A percentile compares a stretch with the other conserved stretches of the same genome.
These are phyloP conservation scores for Phallus indusiatus DNA, from an alignment of 768 basidiomycete species.

Conservation along the genomic window DNA sequence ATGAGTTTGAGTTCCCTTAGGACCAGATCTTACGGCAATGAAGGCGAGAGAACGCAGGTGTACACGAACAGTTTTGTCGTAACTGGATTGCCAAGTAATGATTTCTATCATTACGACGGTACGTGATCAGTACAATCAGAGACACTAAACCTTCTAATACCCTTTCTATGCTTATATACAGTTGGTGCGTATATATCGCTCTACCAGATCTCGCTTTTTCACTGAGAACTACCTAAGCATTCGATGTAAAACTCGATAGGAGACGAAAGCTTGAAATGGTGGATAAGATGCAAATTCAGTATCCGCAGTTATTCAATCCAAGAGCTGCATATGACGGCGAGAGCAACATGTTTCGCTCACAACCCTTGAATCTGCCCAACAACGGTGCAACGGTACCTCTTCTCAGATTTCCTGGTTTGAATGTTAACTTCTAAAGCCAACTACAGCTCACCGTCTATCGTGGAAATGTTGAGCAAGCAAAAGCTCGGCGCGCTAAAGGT, in stretches of 20 bases:
- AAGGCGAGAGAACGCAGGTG: no score
- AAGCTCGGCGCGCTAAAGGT: constrained; percentile 38
- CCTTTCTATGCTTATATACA: no score
- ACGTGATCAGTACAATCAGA: no score
- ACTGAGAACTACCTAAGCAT: no score
- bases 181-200: no score
- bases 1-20: no score
- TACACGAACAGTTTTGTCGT: no score
- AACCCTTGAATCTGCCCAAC: constrained; percentile 37
- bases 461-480: constrained; percentile 11
- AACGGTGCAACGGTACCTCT: constrained; percentile 39
- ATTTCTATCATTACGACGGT: no score
- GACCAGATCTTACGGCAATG: no score
- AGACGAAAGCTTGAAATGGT: neutral
- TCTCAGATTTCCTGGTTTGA: neutral
- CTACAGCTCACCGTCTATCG: constrained; percentile 51
- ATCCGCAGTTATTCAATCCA: constrained; percentile 52
- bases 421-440: neutral
- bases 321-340: constrained; percentile 69
- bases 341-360: constrained; percentile 61
- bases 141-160: no score
- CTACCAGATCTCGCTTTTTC: no score
- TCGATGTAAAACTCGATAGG: neutral
- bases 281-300: neutral
- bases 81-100: no score